A percentile compares a stretch with the other conserved stretches of the same genome.
Conservation (phyloP, 1,139 yeast species). For the Yamadazyma diospyri region DNA sequence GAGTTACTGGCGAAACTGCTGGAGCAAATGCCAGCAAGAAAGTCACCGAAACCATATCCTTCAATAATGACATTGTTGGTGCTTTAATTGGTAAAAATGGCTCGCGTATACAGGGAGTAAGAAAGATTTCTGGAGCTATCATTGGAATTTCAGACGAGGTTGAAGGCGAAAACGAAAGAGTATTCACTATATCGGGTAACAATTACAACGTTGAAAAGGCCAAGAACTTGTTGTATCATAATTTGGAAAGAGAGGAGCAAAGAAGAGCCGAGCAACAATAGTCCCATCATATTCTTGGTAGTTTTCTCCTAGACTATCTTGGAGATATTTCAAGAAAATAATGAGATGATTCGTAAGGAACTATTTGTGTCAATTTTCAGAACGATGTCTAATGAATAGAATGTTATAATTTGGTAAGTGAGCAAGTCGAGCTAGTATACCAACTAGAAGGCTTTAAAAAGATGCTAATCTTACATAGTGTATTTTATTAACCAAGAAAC, state of each 20-base stretch:
- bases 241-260: conserved; percentile 73
- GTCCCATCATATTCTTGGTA: too few species aligned
- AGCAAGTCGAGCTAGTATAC: too few species aligned
- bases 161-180: conserved; percentile 61
- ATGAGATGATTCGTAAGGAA: too few species aligned
- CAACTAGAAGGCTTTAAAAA: too few species aligned
- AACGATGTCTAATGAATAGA: too few species aligned
- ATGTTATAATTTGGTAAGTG: too few species aligned
- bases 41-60: conserved; percentile 38
- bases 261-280: conserved; percentile 46
- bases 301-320: too few species aligned
- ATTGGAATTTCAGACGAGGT: conserved; percentile 76
- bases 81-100: conserved; percentile 90
- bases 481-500: too few species aligned
- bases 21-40: conserved; percentile 3
- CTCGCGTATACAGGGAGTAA: conserved; percentile 79
- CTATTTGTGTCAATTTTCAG: too few species aligned
- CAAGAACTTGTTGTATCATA: conserved; percentile 61
- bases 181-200: conserved; percentile 71
- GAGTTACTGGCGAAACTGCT: background rate
- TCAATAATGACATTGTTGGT: conserved; percentile 85
- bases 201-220: conserved; percentile 67
- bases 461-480: too few species aligned
- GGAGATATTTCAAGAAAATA: too few species aligned
- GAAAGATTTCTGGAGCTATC: conserved; percentile 76